Percentiles rank a stretch among this genome's conserved stretches.
phyloP scores from a whole-genome alignment of 1,139 yeast genomes.

The Saccharomyces hybrid region DNA sequence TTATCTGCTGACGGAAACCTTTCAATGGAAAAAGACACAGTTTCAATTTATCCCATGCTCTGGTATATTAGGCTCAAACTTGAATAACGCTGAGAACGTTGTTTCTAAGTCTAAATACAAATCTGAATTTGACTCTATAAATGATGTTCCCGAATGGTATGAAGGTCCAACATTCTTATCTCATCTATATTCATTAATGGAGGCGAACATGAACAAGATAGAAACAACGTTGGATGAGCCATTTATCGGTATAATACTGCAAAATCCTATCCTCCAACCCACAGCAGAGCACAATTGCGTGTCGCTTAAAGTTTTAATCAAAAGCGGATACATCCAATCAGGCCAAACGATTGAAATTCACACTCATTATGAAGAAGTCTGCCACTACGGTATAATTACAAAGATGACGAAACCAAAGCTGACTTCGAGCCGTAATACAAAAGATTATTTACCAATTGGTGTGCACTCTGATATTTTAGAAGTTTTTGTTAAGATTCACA shows the following conservation, averaged over 20 bases:
- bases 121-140: not conserved
- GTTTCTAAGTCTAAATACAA: not conserved
- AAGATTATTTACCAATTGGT: not conserved
- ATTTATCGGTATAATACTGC: not conserved
- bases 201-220: not conserved
- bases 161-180: not conserved
- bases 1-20: slow-evolving; percentile 13
- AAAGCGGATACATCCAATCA: not conserved
- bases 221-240: not conserved
- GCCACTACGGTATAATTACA: not conserved
- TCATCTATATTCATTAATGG: not conserved
- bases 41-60: not conserved
- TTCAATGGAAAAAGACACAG: not conserved
- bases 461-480: not conserved
- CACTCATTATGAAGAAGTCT: not conserved
- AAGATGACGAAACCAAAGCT: not conserved
- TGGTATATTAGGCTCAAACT: not conserved
- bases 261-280: not conserved
- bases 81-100: not conserved
- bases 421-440: not conserved
- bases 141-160: not conserved
- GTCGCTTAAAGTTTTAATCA: not conserved
- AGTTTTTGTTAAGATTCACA: not conserved
- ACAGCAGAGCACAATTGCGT: not conserved
- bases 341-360: not conserved